Base-by-base conservation (phyloP, 352 stramenopile species). In the Stramenopiles sp. region DNA sequence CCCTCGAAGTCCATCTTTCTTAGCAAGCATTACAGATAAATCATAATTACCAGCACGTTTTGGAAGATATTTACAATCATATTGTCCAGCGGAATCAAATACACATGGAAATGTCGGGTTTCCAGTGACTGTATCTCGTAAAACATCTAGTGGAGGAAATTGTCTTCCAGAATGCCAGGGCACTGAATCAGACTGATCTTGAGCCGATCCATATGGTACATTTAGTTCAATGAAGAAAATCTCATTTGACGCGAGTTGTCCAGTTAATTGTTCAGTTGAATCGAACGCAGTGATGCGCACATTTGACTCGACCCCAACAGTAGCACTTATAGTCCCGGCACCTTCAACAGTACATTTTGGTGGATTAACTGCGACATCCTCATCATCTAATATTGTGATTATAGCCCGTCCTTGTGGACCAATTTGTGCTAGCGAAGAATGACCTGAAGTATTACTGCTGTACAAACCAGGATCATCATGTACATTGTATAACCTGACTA, bases 361-460 rank as follows among this genome's bases (percentile, higher is more conserved):
- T 15, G 26, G 26, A 15, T 15, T 32, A n/a, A 32, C n/a, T 15
- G n/a, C 15, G 15, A n/a, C 26, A n/a, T 32, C 15, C n/a, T 32
- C 26, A 32, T 32, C 26, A 32, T 32, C 26, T 32, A 32, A n/a
- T n/a, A 32, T 32, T n/a, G 26, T 32, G n/a, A 32, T 15, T 15
- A n/a, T 32, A n/a, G 26, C 15, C 26, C 15, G n/a, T 15, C 15
- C 10, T 15, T 32, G 26, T n/a, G 26, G 10, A n/a, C 26, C 26
- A n/a, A 32, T 15, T n/a, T n/a, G n/a, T n/a, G n/a, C n/a, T n/a
- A n/a, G n/a, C n/a, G n/a, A n/a, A n/a, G n/a, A n/a, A n/a, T n/a
- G n/a, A n/a, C n/a, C n/a, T n/a, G n/a, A n/a, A n/a, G n/a, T n/a
- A n/a, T n/a, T n/a, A n/a, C n/a, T n/a, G n/a, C n/a, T n/a, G n/a